Conservation (phyloP, 257 asterid species). For the Penstemon newberryi region DNA sequence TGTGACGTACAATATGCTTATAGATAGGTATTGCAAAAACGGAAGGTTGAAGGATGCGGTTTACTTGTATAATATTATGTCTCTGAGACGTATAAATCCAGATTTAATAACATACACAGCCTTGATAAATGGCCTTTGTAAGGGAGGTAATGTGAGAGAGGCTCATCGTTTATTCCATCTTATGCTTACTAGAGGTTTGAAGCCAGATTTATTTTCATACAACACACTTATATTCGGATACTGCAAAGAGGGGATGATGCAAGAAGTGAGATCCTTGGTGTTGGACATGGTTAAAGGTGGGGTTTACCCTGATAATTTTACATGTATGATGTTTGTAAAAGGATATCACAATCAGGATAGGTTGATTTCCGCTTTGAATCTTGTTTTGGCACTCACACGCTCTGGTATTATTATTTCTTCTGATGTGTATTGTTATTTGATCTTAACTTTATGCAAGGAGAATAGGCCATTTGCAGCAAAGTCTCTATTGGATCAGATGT, state of each 20-base stretch:
- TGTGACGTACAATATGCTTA: conserved; percentile 72
- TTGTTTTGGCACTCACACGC: conserved; percentile 63
- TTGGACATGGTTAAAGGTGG: conserved; percentile 66
- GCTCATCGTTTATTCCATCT: conserved; percentile 63
- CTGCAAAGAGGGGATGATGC: conserved; percentile 81
- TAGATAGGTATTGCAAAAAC: conserved; percentile 68
- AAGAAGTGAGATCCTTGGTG: conserved; percentile 63
- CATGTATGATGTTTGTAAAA: conserved; percentile 64
- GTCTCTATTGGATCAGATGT: conserved; percentile 56
- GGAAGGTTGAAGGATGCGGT: conserved; percentile 77
- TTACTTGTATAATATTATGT: conserved; percentile 70
- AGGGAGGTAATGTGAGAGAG: conserved; percentile 59
- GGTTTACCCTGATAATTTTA: conserved; percentile 64
- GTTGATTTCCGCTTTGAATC: conserved; percentile 75
- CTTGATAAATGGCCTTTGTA: conserved; percentile 71
- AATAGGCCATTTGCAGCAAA: conserved; percentile 85
- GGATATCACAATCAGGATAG: conserved; percentile 60
- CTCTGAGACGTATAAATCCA: conserved; percentile 53
- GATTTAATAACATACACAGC: conserved; percentile 78
- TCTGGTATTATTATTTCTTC: conserved; percentile 49
- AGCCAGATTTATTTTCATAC: conserved; percentile 62
- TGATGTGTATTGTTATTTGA: conserved; percentile 57
- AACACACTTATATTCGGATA: conserved; percentile 73
- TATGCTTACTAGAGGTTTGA: conserved; percentile 68
- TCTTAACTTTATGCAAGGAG: conserved; percentile 62